Evolutionary conservation across 2,329 filamentous ascomycete species (phyloP).

Genomic region (Rhexocercosporidium sp.): DNA sequence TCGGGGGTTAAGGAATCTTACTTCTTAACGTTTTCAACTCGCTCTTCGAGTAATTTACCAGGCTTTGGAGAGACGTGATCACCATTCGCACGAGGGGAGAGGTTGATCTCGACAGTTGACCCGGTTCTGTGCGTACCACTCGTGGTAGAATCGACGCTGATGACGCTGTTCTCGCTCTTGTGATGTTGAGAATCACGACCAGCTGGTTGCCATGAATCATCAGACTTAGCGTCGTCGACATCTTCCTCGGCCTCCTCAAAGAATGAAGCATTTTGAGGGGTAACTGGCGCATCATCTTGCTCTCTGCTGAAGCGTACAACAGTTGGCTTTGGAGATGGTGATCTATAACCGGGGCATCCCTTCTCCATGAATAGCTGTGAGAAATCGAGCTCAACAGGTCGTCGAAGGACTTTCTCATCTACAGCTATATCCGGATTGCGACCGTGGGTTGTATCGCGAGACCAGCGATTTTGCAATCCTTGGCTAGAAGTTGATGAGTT

Average conservation of each 20-base stretch:
- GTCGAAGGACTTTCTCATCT: neutral
- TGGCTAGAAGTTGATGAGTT: neutral
- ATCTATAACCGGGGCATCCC: slow-evolving; percentile 20
- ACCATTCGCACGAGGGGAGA: slow-evolving; percentile 26
- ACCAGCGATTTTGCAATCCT: neutral
- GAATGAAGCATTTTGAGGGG: slow-evolving; percentile 13
- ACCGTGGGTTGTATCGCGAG: neutral
- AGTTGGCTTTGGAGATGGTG: slow-evolving; percentile 17
- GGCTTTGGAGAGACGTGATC: slow-evolving; percentile 21
- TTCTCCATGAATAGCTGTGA: slow-evolving; percentile 20
- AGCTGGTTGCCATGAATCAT: slow-evolving; percentile 30
- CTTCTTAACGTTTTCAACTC: slow-evolving; percentile 36
- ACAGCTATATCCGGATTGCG: neutral
- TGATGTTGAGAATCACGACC: slow-evolving; percentile 6
- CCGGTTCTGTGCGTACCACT: slow-evolving; percentile 20
- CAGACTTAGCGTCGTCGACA: slow-evolving; percentile 23
- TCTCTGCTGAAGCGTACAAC: slow-evolving; percentile 7
- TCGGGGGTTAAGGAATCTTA: slow-evolving; percentile 21
- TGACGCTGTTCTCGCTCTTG: slow-evolving; percentile 9
- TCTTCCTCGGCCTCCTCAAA: slow-evolving; percentile 16
- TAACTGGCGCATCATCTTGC: slow-evolving; percentile 14
- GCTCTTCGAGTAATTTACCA: slow-evolving; percentile 30
- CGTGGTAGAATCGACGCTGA: slow-evolving; percentile 4
- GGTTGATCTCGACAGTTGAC: slow-evolving; percentile 33
- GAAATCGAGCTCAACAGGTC: slow-evolving; percentile 15